Evolutionary conservation across 169 alveolate genomes (phyloP).

Genomic region (Cystoisospora suis): DNA sequence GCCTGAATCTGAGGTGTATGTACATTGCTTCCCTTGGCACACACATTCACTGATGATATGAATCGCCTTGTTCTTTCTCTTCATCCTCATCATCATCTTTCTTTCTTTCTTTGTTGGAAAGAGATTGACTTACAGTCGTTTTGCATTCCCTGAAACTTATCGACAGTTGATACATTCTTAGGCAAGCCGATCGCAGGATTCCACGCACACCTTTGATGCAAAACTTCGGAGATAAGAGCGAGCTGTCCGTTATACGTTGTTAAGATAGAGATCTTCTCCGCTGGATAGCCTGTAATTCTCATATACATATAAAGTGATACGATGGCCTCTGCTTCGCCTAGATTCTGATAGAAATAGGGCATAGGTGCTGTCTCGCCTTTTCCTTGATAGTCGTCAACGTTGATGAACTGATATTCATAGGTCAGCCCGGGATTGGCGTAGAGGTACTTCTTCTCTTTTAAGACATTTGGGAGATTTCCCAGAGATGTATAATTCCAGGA

Average conservation of each 20-base stretch:
- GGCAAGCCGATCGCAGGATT: conserved; percentile 81
- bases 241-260: conserved; percentile 94
- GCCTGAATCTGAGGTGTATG: too few species aligned
- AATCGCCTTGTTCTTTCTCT: too few species aligned
- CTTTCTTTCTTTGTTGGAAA: too few species aligned
- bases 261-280: conserved; percentile 82
- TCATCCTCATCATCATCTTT: too few species aligned
- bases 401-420: conserved; percentile 83
- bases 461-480: conserved; percentile 71
- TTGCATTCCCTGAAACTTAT: conserved; percentile 91
- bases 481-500: conserved; percentile 85
- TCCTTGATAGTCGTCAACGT: conserved; percentile 79
- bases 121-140: conserved; percentile 77
- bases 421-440: conserved; percentile 74
- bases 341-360: conserved; percentile 90
- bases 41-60: too few species aligned
- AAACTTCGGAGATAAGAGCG: conserved; percentile 81
- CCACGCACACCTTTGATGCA: conserved; percentile 81
- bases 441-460: conserved; percentile 46
- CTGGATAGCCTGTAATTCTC: conserved; percentile 89
- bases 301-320: conserved; percentile 91
- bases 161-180: conserved; percentile 83
- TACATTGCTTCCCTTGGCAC: too few species aligned
- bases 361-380: conserved; percentile 87
- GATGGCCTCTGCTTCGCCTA: conserved; percentile 92